phyloP scores from a whole-genome alignment of 345 rosid species.

The Conringia planisiliqua region DNA sequence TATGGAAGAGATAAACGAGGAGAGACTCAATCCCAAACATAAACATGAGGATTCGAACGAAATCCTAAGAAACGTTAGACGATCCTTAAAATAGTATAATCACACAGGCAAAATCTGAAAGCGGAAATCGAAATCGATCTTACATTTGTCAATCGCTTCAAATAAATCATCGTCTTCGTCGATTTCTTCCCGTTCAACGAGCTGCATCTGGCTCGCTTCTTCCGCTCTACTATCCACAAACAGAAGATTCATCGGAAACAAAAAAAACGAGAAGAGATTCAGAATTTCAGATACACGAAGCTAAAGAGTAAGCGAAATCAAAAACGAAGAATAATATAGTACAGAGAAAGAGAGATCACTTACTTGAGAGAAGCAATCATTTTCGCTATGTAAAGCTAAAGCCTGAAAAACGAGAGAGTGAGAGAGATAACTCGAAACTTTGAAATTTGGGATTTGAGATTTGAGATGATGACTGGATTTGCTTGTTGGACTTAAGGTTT shows the following conservation, averaged over 20 bases:
- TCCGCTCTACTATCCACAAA: slow-evolving; percentile 48
- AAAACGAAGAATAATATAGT: slow-evolving; percentile 6
- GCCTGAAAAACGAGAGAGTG: slow-evolving; percentile 10
- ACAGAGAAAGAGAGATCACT: slow-evolving; percentile 19
- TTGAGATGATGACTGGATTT: neutral
- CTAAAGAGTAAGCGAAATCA: neutral
- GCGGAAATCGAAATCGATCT: slow-evolving; percentile 1
- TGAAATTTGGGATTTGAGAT: neutral
- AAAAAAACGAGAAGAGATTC: neutral
- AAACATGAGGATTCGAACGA: neutral
- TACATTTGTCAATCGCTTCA: slow-evolving; percentile 75
- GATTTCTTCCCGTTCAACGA: slow-evolving; percentile 63
- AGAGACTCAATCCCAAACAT: neutral
- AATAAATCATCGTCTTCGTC: slow-evolving; percentile 71
- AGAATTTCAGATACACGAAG: neutral
- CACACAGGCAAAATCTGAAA: neutral
- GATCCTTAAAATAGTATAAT: neutral
- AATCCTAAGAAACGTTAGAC: neutral
- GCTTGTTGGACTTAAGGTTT: neutral
- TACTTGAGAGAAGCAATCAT: slow-evolving; percentile 80
- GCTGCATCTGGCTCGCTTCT: slow-evolving; percentile 65
- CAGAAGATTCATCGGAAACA: neutral
- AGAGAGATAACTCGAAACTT: slow-evolving; percentile 7
- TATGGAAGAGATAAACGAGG: neutral
- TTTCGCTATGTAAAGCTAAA: slow-evolving; percentile 21